phyloP scores from a whole-genome alignment of 2,329 filamentous ascomycete genomes.

The Aspergillus intermedius region DNA sequence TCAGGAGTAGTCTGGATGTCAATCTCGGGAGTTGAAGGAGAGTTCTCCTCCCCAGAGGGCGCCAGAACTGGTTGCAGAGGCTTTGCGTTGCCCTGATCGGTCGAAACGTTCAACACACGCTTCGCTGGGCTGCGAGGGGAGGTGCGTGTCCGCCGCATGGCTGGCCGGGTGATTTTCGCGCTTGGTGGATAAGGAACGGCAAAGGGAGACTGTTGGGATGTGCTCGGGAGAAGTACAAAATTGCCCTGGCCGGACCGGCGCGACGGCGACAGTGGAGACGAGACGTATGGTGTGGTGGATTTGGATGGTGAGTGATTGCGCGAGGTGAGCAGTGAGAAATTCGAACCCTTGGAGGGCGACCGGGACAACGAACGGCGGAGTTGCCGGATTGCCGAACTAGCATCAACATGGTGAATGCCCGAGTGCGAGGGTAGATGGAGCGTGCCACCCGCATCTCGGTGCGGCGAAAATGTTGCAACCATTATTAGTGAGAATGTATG shows the following conservation, averaged over 20 bases:
- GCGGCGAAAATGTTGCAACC: slow-evolving; percentile 45
- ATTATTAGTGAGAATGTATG: slow-evolving; percentile 20
- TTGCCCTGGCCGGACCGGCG: slow-evolving; percentile 48
- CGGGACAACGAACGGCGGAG: slow-evolving; percentile 81
- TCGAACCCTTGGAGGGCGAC: slow-evolving; percentile 76
- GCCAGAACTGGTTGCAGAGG: slow-evolving; percentile 45
- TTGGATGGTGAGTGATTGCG: slow-evolving; percentile 47
- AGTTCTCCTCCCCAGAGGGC: slow-evolving; percentile 43
- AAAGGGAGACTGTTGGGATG: slow-evolving; percentile 47
- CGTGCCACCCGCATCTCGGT: slow-evolving; percentile 60
- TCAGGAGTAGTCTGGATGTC: slow-evolving; percentile 17
- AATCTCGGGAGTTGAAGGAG: slow-evolving; percentile 25
- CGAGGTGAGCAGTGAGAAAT: slow-evolving; percentile 58
- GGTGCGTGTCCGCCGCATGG: slow-evolving; percentile 49
- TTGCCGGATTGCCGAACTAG: slow-evolving; percentile 72
- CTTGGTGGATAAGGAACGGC: slow-evolving; percentile 61
- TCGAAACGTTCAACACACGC: slow-evolving; percentile 63
- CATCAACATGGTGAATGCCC: slow-evolving; percentile 73
- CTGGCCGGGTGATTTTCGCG: slow-evolving; percentile 51
- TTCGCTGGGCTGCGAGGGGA: slow-evolving; percentile 78
- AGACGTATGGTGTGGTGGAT: slow-evolving; percentile 38
- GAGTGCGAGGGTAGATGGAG: slow-evolving; percentile 83
- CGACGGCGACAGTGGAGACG: slow-evolving; percentile 54
- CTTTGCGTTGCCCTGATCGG: slow-evolving; percentile 64
- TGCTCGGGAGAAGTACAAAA: slow-evolving; percentile 44